phyloP scores from a whole-genome alignment of 495 filamentous ascomycete genomes.

The Penicillium ochrochloron region DNA sequence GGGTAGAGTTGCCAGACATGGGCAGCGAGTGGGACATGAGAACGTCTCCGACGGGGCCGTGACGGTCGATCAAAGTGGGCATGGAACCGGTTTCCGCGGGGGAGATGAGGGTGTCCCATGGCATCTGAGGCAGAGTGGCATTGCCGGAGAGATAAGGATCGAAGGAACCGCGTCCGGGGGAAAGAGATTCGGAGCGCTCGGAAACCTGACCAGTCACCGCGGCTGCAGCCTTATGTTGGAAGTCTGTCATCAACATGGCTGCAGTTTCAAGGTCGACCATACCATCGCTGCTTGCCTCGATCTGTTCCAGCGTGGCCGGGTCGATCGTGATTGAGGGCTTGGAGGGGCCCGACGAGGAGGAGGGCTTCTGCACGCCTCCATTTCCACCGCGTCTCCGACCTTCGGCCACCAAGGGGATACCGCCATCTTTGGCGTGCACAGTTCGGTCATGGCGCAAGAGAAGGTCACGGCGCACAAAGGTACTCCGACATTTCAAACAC shows the following conservation, averaged over 20 bases:
- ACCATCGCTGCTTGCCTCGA: slow-evolving; percentile 91
- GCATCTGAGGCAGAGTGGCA: slow-evolving; percentile 82
- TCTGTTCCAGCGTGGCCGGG: slow-evolving; percentile 87
- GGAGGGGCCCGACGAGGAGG: slow-evolving; percentile 70
- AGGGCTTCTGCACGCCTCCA: slow-evolving; percentile 59
- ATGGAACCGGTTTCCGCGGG: slow-evolving; percentile 65
- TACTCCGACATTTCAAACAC: slow-evolving; percentile 96
- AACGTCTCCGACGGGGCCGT: slow-evolving; percentile 60
- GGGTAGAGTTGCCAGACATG: slow-evolving; percentile 72
- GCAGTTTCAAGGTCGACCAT: slow-evolving; percentile 98
- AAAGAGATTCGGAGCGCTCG: slow-evolving; percentile 73
- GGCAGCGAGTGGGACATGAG: slow-evolving; percentile 71
- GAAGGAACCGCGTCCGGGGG: slow-evolving; percentile 67
- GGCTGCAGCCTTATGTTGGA: slow-evolving; percentile 94
- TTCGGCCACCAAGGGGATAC: slow-evolving; percentile 91
- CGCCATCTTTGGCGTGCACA: slow-evolving; percentile 98
- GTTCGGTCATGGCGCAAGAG: slow-evolving; percentile 97
- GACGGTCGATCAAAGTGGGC: slow-evolving; percentile 69
- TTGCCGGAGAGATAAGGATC: slow-evolving; percentile 76
- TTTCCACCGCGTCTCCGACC: slow-evolving; percentile 77
- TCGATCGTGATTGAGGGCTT: slow-evolving; percentile 87
- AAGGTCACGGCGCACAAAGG: slow-evolving; percentile 95
- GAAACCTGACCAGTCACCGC: slow-evolving; percentile 76
- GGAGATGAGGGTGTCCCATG: slow-evolving; percentile 84
- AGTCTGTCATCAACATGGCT: slow-evolving; percentile 98